Conservation (phyloP, 176 grass and related monocot species). For the Canna indica region DNA sequence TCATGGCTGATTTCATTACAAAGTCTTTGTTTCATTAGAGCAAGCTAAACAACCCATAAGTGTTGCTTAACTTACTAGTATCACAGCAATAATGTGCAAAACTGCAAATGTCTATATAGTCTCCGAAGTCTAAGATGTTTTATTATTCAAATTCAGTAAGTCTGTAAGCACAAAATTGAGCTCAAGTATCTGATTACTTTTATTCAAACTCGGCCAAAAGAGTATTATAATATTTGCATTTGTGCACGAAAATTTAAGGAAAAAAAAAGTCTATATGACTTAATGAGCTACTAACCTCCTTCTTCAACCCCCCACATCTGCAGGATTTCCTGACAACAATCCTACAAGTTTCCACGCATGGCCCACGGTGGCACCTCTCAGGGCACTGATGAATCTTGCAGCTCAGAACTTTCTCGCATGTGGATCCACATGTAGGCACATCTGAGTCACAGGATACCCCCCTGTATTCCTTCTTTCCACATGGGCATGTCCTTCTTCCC, state of each 20-base stretch:
- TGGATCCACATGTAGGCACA: conserved; percentile 61
- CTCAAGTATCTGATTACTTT: neutral
- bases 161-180: neutral
- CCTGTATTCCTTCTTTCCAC: conserved; percentile 74
- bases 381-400: conserved; percentile 68
- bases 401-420: conserved; percentile 60
- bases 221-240: no score
- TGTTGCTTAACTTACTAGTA: no score
- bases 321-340: conserved; percentile 60
- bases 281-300: conserved; percentile 44
- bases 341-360: conserved; percentile 59
- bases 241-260: neutral
- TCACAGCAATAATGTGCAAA: no score
- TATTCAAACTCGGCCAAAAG: neutral
- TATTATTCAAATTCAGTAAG: neutral
- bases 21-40: no score
- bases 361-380: conserved; percentile 74
- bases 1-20: no score
- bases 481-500: conserved; percentile 67
- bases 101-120: no score
- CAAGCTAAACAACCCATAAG: no score
- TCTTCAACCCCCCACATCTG: conserved; percentile 60
- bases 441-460: conserved; percentile 59
- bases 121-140: neutral
- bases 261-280: neutral